Evolutionary conservation across 2,329 filamentous ascomycete species (phyloP).

Genomic region (Ceratocystis cacaofunesta): DNA sequence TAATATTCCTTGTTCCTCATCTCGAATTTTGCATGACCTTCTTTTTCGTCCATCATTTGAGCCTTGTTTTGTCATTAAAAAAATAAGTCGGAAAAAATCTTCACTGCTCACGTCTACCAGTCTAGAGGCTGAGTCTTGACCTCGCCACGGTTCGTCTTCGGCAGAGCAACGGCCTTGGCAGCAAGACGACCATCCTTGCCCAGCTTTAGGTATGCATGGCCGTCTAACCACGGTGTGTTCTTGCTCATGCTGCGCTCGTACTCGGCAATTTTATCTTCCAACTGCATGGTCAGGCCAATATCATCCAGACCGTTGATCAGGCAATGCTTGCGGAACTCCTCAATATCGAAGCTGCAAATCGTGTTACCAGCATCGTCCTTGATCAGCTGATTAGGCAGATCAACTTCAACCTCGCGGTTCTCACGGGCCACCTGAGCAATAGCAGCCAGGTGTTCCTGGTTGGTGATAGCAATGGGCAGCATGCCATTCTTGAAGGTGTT

Average conservation of each 20-base stretch:
- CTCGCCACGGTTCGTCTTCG: slow-evolving; percentile 79
- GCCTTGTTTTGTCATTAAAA: background rate
- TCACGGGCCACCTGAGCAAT: slow-evolving; percentile 65
- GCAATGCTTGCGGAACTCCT: slow-evolving; percentile 90
- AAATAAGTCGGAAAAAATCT: background rate
- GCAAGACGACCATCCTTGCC: slow-evolving; percentile 40
- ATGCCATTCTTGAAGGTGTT: slow-evolving; percentile 99
- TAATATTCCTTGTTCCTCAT: background rate
- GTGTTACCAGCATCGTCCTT: slow-evolving; percentile 58
- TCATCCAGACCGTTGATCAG: slow-evolving; percentile 87
- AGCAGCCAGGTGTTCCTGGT: slow-evolving; percentile 48
- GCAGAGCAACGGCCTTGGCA: slow-evolving; percentile 52
- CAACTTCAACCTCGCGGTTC: slow-evolving; percentile 74
- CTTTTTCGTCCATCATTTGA: background rate
- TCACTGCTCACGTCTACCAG: slow-evolving; percentile 43
- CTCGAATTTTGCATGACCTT: background rate
- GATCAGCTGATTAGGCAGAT: slow-evolving; percentile 72
- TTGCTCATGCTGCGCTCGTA: slow-evolving; percentile 67
- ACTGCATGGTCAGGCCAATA: slow-evolving; percentile 85
- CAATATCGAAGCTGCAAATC: slow-evolving; percentile 70
- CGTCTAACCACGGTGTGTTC: slow-evolving; percentile 84
- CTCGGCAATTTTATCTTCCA: slow-evolving; percentile 71
- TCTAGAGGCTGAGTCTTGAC: slow-evolving; percentile 73
- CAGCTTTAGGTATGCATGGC: slow-evolving; percentile 60
- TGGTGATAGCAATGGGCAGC: slow-evolving; percentile 66